Conservation (phyloP, 2,329 filamentous ascomycete species). For the Dothideomycetes sp. region DNA sequence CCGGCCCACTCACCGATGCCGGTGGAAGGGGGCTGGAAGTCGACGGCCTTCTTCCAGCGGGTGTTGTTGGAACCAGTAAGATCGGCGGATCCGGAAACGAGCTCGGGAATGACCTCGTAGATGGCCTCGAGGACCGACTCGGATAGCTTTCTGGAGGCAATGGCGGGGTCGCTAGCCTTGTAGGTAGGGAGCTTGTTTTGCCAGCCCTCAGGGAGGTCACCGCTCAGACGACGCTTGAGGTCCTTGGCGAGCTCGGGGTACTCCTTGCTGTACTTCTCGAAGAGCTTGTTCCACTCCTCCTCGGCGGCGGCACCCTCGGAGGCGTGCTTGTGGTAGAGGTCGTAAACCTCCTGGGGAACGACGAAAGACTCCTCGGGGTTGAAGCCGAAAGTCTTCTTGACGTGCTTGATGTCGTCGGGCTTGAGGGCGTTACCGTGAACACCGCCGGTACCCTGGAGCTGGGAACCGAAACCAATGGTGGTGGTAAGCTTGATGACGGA, state of each 20-base stretch:
- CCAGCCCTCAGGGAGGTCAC: constrained; percentile 90
- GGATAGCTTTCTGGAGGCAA: constrained; percentile 92
- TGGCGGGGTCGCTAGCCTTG: constrained; percentile 70
- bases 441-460: constrained; percentile 83
- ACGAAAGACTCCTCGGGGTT: constrained; percentile 87
- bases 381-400: constrained; percentile 94
- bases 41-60: constrained; percentile 89
- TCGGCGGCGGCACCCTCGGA: constrained; percentile 79
- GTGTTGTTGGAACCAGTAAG: constrained; percentile 98
- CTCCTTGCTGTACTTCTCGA: constrained; percentile 73
- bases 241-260: constrained; percentile 72
- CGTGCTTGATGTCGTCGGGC: constrained; percentile 81
- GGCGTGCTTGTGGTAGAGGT: constrained; percentile 75
- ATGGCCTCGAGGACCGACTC: constrained; percentile 88
- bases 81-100: constrained; percentile 93
- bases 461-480: constrained; percentile 93
- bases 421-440: constrained; percentile 96
- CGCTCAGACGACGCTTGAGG: constrained; percentile 65
- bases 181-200: constrained; percentile 88
- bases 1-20: constrained; percentile 83
- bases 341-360: constrained; percentile 91
- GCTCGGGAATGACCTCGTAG: constrained; percentile 71
- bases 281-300: constrained; percentile 88
- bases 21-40: constrained; percentile 86
- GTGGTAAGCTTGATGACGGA: constrained; percentile 94